A percentile compares a stretch with the other conserved stretches of the same genome.
These are phyloP conservation scores for Schrenkiella parvula DNA, from an alignment of 345 rosid species.

Conservation along the genomic window DNA sequence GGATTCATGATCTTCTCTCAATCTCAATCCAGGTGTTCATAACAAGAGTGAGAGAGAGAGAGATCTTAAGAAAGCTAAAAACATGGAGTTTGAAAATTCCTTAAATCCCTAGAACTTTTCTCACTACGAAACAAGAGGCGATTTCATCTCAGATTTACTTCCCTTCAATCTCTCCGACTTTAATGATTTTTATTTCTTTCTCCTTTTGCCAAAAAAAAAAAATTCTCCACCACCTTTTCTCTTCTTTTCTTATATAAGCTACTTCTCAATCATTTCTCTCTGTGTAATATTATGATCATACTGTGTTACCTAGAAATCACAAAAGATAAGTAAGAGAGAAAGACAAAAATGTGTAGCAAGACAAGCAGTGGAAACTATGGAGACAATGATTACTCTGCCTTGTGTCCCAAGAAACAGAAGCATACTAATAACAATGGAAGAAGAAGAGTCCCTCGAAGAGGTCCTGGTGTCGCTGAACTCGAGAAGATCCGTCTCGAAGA, in stretches of 20 bases:
- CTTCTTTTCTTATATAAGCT: neutral
- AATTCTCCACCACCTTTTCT: slow-evolving; percentile 7
- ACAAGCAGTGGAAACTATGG: slow-evolving; percentile 29
- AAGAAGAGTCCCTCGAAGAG: slow-evolving; percentile 51
- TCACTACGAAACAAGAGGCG: slow-evolving; percentile 44
- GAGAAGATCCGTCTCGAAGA: slow-evolving; percentile 75
- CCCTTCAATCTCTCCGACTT: slow-evolving; percentile 49
- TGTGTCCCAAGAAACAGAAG: slow-evolving; percentile 44
- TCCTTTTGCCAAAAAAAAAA: slow-evolving; percentile 27
- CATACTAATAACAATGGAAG: slow-evolving; percentile 17
- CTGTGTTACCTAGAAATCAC: neutral
- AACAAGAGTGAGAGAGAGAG: slow-evolving; percentile 8
- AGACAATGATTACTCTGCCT: slow-evolving; percentile 22
- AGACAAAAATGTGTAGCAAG: slow-evolving; percentile 49
- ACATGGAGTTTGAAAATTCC: slow-evolving; percentile 42
- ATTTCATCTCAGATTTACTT: slow-evolving; percentile 60
- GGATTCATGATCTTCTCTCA: slow-evolving; percentile 15
- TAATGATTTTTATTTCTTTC: slow-evolving; percentile 43
- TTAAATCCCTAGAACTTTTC: slow-evolving; percentile 39
- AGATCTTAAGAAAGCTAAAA: slow-evolving; percentile 45
- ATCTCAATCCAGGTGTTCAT: slow-evolving; percentile 16
- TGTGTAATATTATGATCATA: neutral
- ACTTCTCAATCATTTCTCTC: neutral
- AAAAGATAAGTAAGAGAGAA: neutral
- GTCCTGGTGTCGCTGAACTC: slow-evolving; percentile 82